Evolutionary conservation across 78 protist species (phyloP).

Genomic region (Dictyostelium firmibasis): DNA sequence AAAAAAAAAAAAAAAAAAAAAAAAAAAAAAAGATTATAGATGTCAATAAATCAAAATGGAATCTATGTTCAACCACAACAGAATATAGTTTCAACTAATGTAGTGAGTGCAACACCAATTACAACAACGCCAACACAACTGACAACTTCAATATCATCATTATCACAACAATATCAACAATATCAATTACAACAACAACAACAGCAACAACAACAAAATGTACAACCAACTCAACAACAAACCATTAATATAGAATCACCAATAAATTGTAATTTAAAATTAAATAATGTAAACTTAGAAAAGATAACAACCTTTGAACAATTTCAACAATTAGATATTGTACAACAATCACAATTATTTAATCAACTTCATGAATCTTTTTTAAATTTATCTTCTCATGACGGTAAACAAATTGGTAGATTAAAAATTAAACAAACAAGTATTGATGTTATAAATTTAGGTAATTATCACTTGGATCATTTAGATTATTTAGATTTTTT

Average conservation of each 20-base stretch:
- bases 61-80: slow-evolving; percentile 30
- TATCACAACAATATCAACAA: slow-evolving; percentile 14
- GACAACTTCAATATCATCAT: neutral
- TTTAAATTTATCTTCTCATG: neutral
- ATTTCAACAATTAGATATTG: neutral
- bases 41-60: neutral
- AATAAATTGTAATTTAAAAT: neutral
- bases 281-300: neutral
- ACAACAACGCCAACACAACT: slow-evolving; percentile 13
- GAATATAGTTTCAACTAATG: neutral
- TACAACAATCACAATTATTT: neutral
- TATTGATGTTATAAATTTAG: slow-evolving; percentile 21
- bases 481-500: too few species aligned
- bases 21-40: neutral
- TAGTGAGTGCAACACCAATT: neutral
- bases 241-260: neutral
- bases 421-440: slow-evolving; percentile 4
- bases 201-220: neutral
- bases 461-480: too few species aligned
- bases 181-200: slow-evolving; percentile 19
- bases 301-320: neutral
- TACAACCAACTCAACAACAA: neutral
- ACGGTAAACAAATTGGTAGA: slow-evolving; percentile 19
- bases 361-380: neutral
- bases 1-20: neutral